phyloP scores from a whole-genome alignment of 1,139 yeast species.

The Debaryomyces coudertii region DNA sequence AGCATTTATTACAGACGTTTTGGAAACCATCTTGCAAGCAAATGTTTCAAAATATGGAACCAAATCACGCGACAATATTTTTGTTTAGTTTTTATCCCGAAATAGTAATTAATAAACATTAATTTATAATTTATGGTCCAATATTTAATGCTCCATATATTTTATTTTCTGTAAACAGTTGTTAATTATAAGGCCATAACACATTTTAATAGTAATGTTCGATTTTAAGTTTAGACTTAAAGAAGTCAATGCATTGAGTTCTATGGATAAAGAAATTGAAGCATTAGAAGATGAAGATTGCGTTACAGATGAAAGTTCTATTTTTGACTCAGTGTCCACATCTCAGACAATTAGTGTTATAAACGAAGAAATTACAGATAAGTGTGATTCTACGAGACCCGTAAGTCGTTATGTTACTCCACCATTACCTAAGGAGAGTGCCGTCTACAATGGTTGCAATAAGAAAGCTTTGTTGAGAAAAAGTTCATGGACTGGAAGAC shows the following conservation, averaged over 20 bases:
- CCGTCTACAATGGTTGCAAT: neutral
- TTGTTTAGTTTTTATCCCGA: conserved; percentile 1
- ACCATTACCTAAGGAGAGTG: conserved; percentile 17
- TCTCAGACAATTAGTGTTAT: conserved; percentile 2
- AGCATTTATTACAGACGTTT: neutral
- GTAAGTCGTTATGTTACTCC: conserved; percentile 26
- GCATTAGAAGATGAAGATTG: conserved; percentile 5
- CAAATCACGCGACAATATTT: neutral
- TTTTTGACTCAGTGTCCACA: conserved; percentile 14
- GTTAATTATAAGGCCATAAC: neutral
- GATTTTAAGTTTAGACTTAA: neutral
- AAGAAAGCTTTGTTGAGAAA: neutral
- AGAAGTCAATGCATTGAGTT: neutral
- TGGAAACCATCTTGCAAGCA: neutral
- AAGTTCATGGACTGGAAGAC: neutral
- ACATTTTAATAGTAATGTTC: neutral
- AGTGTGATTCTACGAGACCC: conserved; percentile 17
- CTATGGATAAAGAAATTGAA: neutral
- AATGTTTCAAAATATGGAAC: neutral
- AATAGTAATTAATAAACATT: neutral
- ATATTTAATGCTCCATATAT: neutral
- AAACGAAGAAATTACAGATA: neutral
- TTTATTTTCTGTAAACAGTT: neutral
- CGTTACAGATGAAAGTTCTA: conserved; percentile 14
- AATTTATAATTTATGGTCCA: neutral